These are phyloP conservation scores for Onygena corvina DNA, from an alignment of 2,329 filamentous ascomycete genomes.

Conservation along the genomic window DNA sequence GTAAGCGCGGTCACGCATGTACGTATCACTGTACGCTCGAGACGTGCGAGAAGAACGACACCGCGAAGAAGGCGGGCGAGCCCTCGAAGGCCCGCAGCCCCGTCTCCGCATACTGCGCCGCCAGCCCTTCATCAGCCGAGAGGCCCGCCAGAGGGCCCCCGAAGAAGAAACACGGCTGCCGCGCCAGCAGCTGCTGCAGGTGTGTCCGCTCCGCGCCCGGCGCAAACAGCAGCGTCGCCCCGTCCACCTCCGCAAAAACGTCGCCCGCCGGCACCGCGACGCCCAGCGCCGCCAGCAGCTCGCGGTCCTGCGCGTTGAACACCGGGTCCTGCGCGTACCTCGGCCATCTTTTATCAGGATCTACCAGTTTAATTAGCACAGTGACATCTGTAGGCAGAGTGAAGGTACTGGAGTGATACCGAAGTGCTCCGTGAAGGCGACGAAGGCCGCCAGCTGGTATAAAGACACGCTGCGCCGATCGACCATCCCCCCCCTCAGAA, in stretches of 20 bases:
- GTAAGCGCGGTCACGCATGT: too few relatives aligned
- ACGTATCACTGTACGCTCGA: too few relatives aligned
- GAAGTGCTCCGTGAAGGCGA: conserved; percentile 21
- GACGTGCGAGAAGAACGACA: too few relatives aligned
- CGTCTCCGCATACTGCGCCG: too few relatives aligned
- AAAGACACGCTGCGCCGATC: conserved; percentile 31
- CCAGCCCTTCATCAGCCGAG: neutral
- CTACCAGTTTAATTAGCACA: too few relatives aligned
- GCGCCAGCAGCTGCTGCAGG: conserved; percentile 41
- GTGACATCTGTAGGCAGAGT: too few relatives aligned
- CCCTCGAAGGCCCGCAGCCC: too few relatives aligned
- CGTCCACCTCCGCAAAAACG: conserved; percentile 42
- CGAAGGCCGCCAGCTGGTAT: conserved; percentile 32
- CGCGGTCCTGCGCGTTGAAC: conserved; percentile 34
- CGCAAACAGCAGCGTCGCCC: conserved; percentile 46
- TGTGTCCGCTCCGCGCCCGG: conserved; percentile 44
- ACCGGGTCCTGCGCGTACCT: conserved; percentile 45
- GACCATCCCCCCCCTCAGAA: conserved; percentile 33
- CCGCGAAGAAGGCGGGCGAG: too few relatives aligned
- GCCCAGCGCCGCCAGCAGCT: conserved; percentile 26
- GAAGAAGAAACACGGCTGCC: conserved; percentile 44
- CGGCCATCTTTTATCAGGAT: conserved; percentile 28
- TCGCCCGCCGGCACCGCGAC: conserved; percentile 31
- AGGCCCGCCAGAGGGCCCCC: conserved; percentile 42
- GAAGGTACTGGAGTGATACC: too few relatives aligned